Evolutionary conservation across 2,329 filamentous ascomycete genomes (phyloP).

Genomic region (Phaeosphaeriaceae sp.): DNA sequence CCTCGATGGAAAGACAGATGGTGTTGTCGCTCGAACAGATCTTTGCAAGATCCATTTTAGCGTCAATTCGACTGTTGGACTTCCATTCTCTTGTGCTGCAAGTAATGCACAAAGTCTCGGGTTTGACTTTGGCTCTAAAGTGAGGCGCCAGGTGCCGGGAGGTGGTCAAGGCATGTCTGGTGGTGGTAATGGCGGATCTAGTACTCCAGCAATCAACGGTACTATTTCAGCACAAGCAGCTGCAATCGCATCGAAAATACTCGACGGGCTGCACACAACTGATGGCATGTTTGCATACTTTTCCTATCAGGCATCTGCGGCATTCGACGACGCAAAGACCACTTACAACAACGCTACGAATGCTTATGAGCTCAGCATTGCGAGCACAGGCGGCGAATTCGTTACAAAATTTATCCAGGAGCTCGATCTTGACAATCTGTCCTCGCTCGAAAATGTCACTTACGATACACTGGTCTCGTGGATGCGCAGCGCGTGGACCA

Average conservation of each 20-base stretch:
- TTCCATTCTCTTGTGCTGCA: conserved; percentile 54
- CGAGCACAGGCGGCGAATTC: conserved; percentile 48
- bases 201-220: conserved; percentile 32
- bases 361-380: conserved; percentile 43
- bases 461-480: conserved; percentile 65
- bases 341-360: conserved; percentile 43
- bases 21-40: conserved; percentile 59
- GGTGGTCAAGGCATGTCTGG: not conserved
- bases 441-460: conserved; percentile 50
- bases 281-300: conserved; percentile 51
- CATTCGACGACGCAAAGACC: conserved; percentile 45
- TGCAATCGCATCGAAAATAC: conserved; percentile 22
- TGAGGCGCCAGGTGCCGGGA: not conserved
- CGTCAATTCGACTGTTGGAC: conserved; percentile 55
- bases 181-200: not conserved
- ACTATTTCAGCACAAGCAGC: conserved; percentile 38
- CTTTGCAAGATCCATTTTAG: conserved; percentile 58
- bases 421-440: conserved; percentile 29
- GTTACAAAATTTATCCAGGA: conserved; percentile 55
- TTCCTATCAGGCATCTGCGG: conserved; percentile 43
- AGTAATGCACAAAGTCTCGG: conserved; percentile 14
- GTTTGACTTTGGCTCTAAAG: conserved; percentile 11
- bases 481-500: conserved; percentile 59
- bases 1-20: conserved; percentile 62
- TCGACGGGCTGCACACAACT: conserved; percentile 49